Evolutionary conservation across 345 rosid genomes (phyloP).

Genomic region (Rhodamnia rubescens): DNA sequence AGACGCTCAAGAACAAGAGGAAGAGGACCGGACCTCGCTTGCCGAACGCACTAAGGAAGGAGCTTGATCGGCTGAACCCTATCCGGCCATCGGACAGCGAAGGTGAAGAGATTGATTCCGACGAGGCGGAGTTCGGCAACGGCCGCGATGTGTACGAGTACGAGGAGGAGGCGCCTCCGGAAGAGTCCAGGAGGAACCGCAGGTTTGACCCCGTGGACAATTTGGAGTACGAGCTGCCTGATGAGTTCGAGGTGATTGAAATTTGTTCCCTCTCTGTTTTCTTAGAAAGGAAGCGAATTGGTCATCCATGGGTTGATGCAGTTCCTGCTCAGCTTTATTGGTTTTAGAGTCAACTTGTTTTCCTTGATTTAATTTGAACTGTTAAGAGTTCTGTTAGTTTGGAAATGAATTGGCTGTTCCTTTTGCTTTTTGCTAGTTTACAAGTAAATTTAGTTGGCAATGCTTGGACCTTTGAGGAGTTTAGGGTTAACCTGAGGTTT

Average conservation of each 20-base stretch:
- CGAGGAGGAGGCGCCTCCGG: slow-evolving; percentile 67
- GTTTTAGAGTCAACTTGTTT: neutral
- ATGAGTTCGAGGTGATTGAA: slow-evolving; percentile 44
- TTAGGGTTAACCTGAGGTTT: neutral
- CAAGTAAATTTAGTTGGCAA: neutral
- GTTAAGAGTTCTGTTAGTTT: neutral
- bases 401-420: neutral
- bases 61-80: slow-evolving; percentile 37
- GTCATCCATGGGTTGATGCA: neutral
- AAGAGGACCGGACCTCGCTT: slow-evolving; percentile 63
- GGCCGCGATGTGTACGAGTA: slow-evolving; percentile 60
- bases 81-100: neutral
- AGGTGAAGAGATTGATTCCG: slow-evolving; percentile 42
- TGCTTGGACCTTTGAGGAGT: neutral
- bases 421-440: neutral
- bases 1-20: neutral
- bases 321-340: neutral
- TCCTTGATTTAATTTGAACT: neutral
- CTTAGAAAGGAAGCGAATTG: neutral
- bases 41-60: slow-evolving; percentile 47
- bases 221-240: slow-evolving; percentile 60
- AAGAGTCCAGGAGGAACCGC: slow-evolving; percentile 68
- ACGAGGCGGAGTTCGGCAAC: slow-evolving; percentile 10
- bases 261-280: neutral
- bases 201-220: slow-evolving; percentile 67